phyloP scores from a whole-genome alignment of 148 eudicot species.

The Cornus controversa region DNA sequence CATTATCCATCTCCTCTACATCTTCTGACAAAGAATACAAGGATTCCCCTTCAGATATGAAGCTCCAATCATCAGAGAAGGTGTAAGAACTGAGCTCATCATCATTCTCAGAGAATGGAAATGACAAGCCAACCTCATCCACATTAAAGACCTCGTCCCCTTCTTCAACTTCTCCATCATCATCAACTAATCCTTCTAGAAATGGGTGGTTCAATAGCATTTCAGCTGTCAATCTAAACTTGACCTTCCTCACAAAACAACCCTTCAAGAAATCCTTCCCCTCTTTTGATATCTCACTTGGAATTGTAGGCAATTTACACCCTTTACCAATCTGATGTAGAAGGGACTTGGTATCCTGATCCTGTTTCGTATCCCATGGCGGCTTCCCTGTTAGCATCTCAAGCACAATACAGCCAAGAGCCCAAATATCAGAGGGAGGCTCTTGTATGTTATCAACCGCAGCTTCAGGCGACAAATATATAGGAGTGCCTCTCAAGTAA shows the following conservation, averaged over 20 bases:
- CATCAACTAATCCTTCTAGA: conserved; percentile 28
- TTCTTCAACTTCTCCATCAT: conserved; percentile 22
- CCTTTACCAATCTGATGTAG: conserved; percentile 21
- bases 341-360: conserved; percentile 22
- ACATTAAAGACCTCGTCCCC: conserved; percentile 16
- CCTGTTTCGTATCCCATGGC: conserved; percentile 24
- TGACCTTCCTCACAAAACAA: conserved; percentile 37
- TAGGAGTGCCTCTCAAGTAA: conserved; percentile 37
- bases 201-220: conserved; percentile 44
- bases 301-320: conserved; percentile 22
- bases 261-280: conserved; percentile 36
- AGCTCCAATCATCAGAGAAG: conserved; percentile 15
- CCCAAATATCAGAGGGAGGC: too few species aligned
- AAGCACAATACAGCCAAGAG: conserved; percentile 44
- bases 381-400: conserved; percentile 50
- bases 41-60: conserved; percentile 17
- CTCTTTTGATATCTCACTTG: conserved; percentile 25
- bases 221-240: conserved; percentile 38
- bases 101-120: conserved; percentile 21
- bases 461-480: too few species aligned
- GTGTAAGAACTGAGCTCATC: conserved; percentile 22
- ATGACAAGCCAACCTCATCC: conserved; percentile 17
- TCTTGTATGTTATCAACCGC: too few species aligned
- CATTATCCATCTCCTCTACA: conserved; percentile 11
- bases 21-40: conserved; percentile 17